These are phyloP conservation scores for Mycena kentingensis DNA, from an alignment of 768 basidiomycete species.

Conservation along the genomic window DNA sequence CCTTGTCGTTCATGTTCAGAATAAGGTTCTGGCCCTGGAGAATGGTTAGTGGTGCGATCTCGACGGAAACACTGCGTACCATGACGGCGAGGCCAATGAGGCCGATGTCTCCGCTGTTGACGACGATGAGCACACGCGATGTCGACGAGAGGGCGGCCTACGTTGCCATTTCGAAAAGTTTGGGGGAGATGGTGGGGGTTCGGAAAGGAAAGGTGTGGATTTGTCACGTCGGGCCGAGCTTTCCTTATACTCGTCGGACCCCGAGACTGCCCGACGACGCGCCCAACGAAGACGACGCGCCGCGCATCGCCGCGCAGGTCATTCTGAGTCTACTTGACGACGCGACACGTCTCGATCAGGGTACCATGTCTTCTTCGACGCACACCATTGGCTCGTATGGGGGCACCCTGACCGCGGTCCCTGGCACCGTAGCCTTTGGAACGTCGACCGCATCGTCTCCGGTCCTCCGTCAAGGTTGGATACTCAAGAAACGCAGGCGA, in stretches of 20 bases:
- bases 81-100: conserved; percentile 99
- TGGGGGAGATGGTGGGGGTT: conserved; percentile 36
- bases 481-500: conserved; percentile 85
- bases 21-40: conserved; percentile 92
- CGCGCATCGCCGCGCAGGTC: too few species aligned
- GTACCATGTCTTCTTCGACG: too few species aligned
- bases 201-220: conserved; percentile 32
- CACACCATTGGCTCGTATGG: too few species aligned
- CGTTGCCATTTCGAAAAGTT: conserved; percentile 47
- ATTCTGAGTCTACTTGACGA: too few species aligned
- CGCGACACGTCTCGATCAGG: too few species aligned
- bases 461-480: conserved; percentile 70
- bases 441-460: conserved; percentile 19
- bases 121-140: conserved; percentile 21
- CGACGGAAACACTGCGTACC: conserved; percentile 52
- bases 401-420: neutral
- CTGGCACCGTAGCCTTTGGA: conserved; percentile 8
- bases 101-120: conserved; percentile 88
- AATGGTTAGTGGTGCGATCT: conserved; percentile 19
- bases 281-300: too few species aligned
- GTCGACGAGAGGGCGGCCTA: conserved; percentile 45
- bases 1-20: conserved; percentile 99
- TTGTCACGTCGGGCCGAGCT: conserved; percentile 24
- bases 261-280: too few species aligned
- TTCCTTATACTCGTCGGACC: too few species aligned